Percentiles rank a stretch among this genome's conserved stretches.
Evolutionary conservation across 108 stramenopile species (phyloP).

Genomic region (Hondaea fermentalgiana): DNA sequence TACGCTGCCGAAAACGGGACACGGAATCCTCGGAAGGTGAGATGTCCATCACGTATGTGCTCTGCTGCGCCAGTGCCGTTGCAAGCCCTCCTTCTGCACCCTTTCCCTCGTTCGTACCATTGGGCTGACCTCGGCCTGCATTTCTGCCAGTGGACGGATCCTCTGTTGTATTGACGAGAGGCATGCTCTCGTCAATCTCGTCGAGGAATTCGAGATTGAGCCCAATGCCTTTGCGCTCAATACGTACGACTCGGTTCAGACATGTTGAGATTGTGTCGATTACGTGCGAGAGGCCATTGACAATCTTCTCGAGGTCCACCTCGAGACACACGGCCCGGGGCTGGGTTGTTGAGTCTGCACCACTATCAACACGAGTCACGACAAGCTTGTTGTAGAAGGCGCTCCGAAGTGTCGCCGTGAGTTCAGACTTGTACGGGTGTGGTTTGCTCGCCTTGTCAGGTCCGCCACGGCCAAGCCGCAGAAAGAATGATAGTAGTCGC

Average conservation of each 20-base stretch:
- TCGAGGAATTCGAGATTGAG: neutral
- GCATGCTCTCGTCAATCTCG: neutral
- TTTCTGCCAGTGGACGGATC: neutral
- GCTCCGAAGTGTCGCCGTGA: neutral
- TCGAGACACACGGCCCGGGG: neutral
- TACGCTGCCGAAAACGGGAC: neutral
- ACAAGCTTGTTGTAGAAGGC: neutral
- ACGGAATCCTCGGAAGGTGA: neutral
- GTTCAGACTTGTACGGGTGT: neutral
- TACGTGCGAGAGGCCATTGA: neutral
- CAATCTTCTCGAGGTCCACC: neutral
- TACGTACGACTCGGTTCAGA: neutral
- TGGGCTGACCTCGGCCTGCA: neutral
- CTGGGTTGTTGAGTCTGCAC: neutral
- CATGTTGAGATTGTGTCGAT: neutral
- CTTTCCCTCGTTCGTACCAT: neutral
- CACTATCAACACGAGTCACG: neutral
- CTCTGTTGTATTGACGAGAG: too few relatives aligned
- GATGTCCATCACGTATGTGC: neutral
- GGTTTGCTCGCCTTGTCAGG: neutral
- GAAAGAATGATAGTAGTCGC: neutral
- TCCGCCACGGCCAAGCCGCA: neutral
- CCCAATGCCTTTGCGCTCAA: constrained; percentile 7
- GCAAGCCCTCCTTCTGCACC: neutral
- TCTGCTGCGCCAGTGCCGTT: neutral